Evolutionary conservation across 306 rosid genomes (phyloP).

Genomic region (Quillaja saponaria): DNA sequence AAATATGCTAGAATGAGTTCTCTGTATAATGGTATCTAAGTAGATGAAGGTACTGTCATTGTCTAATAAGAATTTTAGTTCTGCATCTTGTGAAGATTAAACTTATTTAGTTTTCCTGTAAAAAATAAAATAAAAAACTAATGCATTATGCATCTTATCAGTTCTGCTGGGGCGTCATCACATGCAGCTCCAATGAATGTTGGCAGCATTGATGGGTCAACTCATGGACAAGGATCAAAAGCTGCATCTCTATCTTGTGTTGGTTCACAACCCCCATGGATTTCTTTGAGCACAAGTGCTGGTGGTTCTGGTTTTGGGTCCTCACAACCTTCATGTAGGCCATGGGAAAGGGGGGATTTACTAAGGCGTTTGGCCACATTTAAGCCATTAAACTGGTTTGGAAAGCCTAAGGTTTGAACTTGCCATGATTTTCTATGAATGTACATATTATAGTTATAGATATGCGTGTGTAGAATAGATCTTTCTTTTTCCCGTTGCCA

Average conservation of each 20-base stretch:
- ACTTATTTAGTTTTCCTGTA: not conserved
- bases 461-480: slow-evolving; percentile 3
- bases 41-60: not conserved
- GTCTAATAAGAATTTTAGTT: not conserved
- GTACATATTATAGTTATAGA: slow-evolving; percentile 9
- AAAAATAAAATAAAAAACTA: slow-evolving; percentile 5
- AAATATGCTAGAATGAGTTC: not conserved
- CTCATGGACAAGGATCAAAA: slow-evolving; percentile 85
- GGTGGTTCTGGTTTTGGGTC: slow-evolving; percentile 83
- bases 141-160: slow-evolving; percentile 43
- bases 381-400: slow-evolving; percentile 80
- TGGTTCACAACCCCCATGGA: slow-evolving; percentile 88
- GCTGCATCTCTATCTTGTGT: slow-evolving; percentile 92
- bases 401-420: slow-evolving; percentile 86
- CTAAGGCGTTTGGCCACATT: slow-evolving; percentile 92
- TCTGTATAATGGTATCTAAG: not conserved
- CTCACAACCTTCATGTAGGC: slow-evolving; percentile 80
- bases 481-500: not conserved
- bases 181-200: slow-evolving; percentile 81
- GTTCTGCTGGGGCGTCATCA: slow-evolving; percentile 99
- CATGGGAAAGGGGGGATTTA: slow-evolving; percentile 99
- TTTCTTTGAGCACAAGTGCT: slow-evolving; percentile 84
- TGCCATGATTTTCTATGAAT: slow-evolving; percentile 24
- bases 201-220: slow-evolving; percentile 91
- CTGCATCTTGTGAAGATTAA: not conserved